A percentile compares a stretch with the other conserved stretches of the same genome.
phyloP scores from a whole-genome alignment of 129 eudicot species.

The Flaveria trinervia region DNA sequence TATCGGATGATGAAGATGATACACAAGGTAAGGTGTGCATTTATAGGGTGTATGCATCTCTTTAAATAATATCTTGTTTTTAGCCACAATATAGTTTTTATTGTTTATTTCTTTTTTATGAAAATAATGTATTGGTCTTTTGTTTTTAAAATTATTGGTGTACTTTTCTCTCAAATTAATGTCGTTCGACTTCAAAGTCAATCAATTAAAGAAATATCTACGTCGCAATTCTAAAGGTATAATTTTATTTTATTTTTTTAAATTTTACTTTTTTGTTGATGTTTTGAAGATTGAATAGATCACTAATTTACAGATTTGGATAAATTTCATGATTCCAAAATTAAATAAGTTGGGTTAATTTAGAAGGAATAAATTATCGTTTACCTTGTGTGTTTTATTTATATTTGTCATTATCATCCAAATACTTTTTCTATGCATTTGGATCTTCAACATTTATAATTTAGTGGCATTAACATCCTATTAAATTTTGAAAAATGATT shows the following conservation, averaged over 20 bases:
- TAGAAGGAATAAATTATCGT: neutral
- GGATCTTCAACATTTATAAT: no score
- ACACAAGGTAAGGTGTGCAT: conserved; percentile 2
- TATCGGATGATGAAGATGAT: neutral
- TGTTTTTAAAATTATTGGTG: neutral
- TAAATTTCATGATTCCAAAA: neutral
- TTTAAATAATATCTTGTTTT: neutral
- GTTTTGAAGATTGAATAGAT: neutral
- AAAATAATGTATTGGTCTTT: neutral
- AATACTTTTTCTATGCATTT: no score
- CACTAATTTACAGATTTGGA: neutral
- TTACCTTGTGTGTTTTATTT: no score
- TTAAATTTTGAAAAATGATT: no score
- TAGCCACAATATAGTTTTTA: neutral
- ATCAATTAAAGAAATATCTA: neutral
- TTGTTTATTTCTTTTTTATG: neutral
- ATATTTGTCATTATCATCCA: no score
- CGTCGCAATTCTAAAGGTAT: neutral
- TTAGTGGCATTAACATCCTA: no score
- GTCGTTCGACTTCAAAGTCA: neutral
- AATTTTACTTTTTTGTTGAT: neutral
- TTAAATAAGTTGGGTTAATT: neutral
- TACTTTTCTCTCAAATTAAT: neutral
- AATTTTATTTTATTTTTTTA: no score
- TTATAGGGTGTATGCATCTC: neutral